Evolutionary conservation across 192 early-diverging fungal genomes (phyloP), one percentile per base, ranked within the genome.

Genomic region (Backusella morwellensis): DNA sequence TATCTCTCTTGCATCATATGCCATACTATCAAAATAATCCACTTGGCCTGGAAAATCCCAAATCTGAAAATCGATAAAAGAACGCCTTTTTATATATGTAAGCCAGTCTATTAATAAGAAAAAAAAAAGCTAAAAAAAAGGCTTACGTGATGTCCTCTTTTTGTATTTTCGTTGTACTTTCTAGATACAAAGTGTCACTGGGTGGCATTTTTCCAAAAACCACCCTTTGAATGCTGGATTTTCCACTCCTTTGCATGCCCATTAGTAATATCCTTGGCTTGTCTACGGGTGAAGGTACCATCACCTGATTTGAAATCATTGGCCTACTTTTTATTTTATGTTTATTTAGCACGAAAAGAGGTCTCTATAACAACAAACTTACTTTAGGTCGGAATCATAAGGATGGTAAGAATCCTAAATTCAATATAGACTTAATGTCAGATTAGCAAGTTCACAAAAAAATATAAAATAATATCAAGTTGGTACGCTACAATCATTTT

Each of bases 1-100:
- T 66, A 92, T 93, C 12, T 89, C 83, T 50, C 83, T 81, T 2
- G 91, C 83, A 79, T 94, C 89, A 68, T 84, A 92, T 32, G 88
- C 86, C 17, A 86, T 83, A 6, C 42, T 42, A 75, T 96, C 94
- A 66, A 92, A 89, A 77, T 90, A 92, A 81, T 97, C 93, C 78
- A 95, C 88, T 44, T 94, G 90, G 2, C 94, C 97, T 9, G 97
- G 97, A 76, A 93, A 96, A 78, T 99, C 97, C 92, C 94, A 97
- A 8, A 98, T 88, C 44, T 92, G 84, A 81, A 97, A 94, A 77
- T 95, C 92, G 68, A 95, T 92, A 78, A 94, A 95, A 40, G 94
- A 92, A 1, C 91, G 83, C 66, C 68, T 70, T 40, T 40, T 0
- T 8, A 32, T 32, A 32, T 32, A 32, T 32, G 1, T 29, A 29